Base-by-base conservation (phyloP, 768 basidiomycete species). In the Trametes elegans region DNA sequence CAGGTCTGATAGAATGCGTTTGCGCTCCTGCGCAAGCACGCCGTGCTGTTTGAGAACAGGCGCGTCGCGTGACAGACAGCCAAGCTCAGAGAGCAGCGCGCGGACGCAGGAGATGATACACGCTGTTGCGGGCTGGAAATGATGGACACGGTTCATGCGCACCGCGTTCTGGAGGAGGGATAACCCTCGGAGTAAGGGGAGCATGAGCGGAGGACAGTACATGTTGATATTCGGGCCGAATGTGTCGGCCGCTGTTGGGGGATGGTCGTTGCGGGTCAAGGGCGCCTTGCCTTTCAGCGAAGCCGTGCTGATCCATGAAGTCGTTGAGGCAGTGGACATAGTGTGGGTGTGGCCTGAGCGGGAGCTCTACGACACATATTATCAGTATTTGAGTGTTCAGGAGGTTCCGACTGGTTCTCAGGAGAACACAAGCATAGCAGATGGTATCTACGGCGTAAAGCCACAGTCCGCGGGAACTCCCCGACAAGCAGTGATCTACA, bases 61-160 rank as follows among this genome's bases (percentile, higher is more conserved):
- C 1, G 92, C 87, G 59, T 96, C 92, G 40, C 91, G 86, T 35
- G 85, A 83, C 21, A 97, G 77, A 51, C 92, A 95, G 54, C 89
- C 89, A 14, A 92, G 85, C 10, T 87, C 81, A 26, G 85, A 82
- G 39, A 99, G 79, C 16, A 96, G 87, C 26, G 87, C 83, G 28
- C 95, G 88, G 42, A 98, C 93, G 49, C 90, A 92, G 11, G 93
- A 93, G 62, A 99, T 94, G 56, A 98, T 88, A 70, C 87, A 94
- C 13, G 94, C 95, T 0, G 95, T 92, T 3, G 93, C 88, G 6
- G 96, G 94, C 65, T 94, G 92, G 64, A 93, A 95, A 71, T 98
- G 96, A 2, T 85, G 73, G 24, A 82, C 72, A 41, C 90, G 84
- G 62, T 85, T 85, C n/a, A 83, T 76, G 38, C 83, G 78, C 18